Evolutionary conservation across 768 basidiomycete species (phyloP), one percentile per base, ranked within the genome.

Genomic region (Mycena maculata): DNA sequence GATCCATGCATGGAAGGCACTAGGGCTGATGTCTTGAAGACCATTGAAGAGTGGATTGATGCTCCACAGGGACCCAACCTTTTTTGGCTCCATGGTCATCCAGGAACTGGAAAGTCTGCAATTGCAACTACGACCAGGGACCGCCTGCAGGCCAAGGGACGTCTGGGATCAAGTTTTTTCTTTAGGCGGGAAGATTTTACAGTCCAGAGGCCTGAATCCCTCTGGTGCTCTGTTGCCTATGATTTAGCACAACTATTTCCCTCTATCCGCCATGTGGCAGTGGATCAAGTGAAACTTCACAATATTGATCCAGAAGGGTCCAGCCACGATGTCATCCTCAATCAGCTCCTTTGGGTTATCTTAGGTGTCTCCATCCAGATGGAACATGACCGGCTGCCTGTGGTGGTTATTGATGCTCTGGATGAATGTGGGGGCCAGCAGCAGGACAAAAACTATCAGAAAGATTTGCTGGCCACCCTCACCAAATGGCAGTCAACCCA

Each of bases 341-440:
- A 27, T 28, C 16, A 64, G 22, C 44, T 44, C 30, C 9, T 47
- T 48, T 16, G 12, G 38, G 23, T 25, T 18, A 5, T 16, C 15
- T 39, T 45, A 12, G 13, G 22, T 1, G n/a, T 3, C 7, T 9
- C 18, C 10, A 3, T 36, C 31, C 22, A 2, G 4, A 23, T 44
- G 10, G n/a, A 7, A 5, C 15, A 53, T 28, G 44, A 10, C 2
- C 25, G 36, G 8, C 54, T 9, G 1, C 54, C 41, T 6, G 38
- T 63, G 22, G 39, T 36, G 18, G 63, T 64, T 42, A 45, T 64
- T 33, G 63, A 64, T 38, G 63, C 63, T 16, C 27, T 64, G 54
- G 53, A 64, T 30, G 63, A 64, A 57, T 64, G 63, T 36, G 54
- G 54, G 11, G 54, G 54, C 2, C 25, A 3, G 4, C 38, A 56